phyloP scores from a whole-genome alignment of 345 rosid species.

The Stellera chamaejasme region DNA sequence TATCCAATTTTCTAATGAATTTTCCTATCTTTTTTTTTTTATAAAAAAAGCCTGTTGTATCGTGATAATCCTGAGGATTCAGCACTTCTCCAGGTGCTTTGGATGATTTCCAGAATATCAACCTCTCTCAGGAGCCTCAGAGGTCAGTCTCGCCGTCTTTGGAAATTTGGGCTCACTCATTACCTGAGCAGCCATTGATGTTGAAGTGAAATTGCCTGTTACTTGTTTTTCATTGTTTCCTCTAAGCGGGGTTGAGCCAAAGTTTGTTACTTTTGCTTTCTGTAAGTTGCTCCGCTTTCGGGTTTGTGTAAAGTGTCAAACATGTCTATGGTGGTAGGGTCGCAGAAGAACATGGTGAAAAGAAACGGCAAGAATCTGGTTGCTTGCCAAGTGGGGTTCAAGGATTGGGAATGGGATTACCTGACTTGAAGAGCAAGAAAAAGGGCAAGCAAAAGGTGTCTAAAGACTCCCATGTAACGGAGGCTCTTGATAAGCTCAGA shows the following conservation, averaged over 20 bases:
- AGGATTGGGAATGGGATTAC: slow-evolving; percentile 92
- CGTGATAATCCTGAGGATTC: too few relatives aligned
- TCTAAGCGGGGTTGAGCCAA: neutral
- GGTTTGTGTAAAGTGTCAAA: neutral
- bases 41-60: too few relatives aligned
- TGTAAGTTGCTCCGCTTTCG: neutral
- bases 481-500: slow-evolving; percentile 79
- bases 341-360: slow-evolving; percentile 30
- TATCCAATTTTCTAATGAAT: neutral
- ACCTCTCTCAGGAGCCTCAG: slow-evolving; percentile 44
- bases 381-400: slow-evolving; percentile 54
- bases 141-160: slow-evolving; percentile 23
- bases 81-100: slow-evolving; percentile 58
- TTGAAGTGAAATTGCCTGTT: slow-evolving; percentile 7
- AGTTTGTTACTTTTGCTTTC: slow-evolving; percentile 2
- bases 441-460: slow-evolving; percentile 64
- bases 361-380: slow-evolving; percentile 27
- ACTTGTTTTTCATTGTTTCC: neutral
- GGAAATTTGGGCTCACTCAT: neutral
- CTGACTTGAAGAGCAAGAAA: slow-evolving; percentile 79
- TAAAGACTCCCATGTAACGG: slow-evolving; percentile 64
- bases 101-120: slow-evolving; percentile 94
- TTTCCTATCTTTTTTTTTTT: slow-evolving; percentile 10
- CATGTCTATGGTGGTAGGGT: slow-evolving; percentile 26
- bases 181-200: neutral